Base-by-base conservation (phyloP, 2,329 filamentous ascomycete genomes). In the Zarea fungicola region DNA sequence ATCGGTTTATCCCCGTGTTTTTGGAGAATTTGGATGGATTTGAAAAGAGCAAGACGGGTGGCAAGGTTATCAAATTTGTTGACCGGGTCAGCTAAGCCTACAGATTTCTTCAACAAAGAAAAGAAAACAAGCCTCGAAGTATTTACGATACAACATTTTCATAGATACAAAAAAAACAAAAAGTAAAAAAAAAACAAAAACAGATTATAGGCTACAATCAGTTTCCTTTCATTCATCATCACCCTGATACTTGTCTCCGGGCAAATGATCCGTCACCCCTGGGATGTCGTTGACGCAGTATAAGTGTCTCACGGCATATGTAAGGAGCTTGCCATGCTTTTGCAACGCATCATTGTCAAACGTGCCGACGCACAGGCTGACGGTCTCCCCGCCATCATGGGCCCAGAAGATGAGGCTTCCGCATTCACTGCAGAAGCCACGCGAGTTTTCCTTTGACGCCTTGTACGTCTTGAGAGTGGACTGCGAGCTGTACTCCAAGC, bases 401-500 rank as follows among this genome's bases (percentile, higher is more conserved):
- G 63, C 63, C 72, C 72, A 78, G 56, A 68, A 74, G n/a, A 80
- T 54, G 37, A 73, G 66, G 29, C 70, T 72, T 13, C 77, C 74
- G 60, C 77, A 80, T 2, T 54, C 57, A 19, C 57, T 52, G 60
- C 77, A 80, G 63, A 80, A 77, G 1, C 65, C 69, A 16, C 77
- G 73, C 52, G 68, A 62, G 43, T 60, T 62, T 1, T 57, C 59
- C 1, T 68, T 59, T 1, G 69, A 68, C 25, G 74, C 70, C 23
- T 60, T 60, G 60, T 68, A 78, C 13, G 62, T 61, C 35, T 63
- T 60, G 7, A 74, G 63, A 2, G 66, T 63, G 22, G 62, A 51
- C 13, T 53, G 48, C 22, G 61, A 59, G 4, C 60, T 59, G 58
- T 65, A 75, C 3, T 50, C 55, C 19, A 77, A 58, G 35, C 64